A percentile compares a stretch with the other conserved stretches of the same genome.
These are phyloP conservation scores for Cladosporium sphaerospermum DNA, from an alignment of 2,329 filamentous ascomycete genomes.

Conservation along the genomic window DNA sequence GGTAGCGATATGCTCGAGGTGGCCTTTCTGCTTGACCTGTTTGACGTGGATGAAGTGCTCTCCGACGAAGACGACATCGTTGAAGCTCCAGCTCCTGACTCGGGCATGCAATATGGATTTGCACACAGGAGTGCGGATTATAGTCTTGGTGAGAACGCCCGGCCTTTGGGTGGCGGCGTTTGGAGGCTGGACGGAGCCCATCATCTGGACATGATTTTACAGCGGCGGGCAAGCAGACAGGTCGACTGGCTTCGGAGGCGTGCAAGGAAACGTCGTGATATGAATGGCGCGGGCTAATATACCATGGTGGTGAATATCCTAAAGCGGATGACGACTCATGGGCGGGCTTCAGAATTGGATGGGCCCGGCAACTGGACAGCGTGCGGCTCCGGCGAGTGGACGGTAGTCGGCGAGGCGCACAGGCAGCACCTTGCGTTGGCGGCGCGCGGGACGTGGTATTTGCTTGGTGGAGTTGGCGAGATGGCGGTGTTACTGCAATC, in stretches of 20 bases:
- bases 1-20: slow-evolving; percentile 67
- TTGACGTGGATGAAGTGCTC: slow-evolving; percentile 76
- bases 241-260: neutral
- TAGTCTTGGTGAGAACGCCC: slow-evolving; percentile 71
- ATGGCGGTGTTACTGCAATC: too few species aligned
- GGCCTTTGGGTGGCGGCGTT: neutral
- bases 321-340: too few species aligned
- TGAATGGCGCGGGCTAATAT: too few species aligned
- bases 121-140: slow-evolving; percentile 68
- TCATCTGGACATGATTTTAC: slow-evolving; percentile 3
- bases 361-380: too few species aligned
- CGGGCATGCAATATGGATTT: slow-evolving; percentile 75
- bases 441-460: too few species aligned
- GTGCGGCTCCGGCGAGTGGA: too few species aligned
- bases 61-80: slow-evolving; percentile 83
- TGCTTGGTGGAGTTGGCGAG: too few species aligned
- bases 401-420: too few species aligned
- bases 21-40: slow-evolving; percentile 55
- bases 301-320: too few species aligned
- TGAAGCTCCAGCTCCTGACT: slow-evolving; percentile 61
- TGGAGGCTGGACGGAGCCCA: slow-evolving; percentile 6
- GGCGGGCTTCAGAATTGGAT: too few species aligned
- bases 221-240: neutral
- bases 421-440: too few species aligned
- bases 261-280: neutral